Conservation (phyloP, 768 basidiomycete species). For the Leccinum subgranulosum region DNA sequence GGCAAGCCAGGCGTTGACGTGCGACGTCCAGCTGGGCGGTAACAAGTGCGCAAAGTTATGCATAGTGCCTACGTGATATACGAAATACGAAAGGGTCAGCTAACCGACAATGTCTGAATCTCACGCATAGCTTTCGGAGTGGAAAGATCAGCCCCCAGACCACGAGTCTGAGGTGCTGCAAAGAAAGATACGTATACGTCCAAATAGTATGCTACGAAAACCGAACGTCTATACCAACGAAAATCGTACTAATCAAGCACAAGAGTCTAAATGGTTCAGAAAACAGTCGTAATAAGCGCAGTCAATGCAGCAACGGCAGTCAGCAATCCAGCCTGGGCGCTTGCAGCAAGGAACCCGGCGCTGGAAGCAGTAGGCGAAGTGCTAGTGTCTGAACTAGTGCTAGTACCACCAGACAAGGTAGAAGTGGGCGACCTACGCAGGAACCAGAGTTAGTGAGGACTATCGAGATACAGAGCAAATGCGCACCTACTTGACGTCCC, state of each 20-base stretch:
- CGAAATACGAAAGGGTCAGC: neutral
- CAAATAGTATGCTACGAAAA: neutral
- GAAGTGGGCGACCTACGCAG: slow-evolving; percentile 9
- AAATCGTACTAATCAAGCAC: neutral
- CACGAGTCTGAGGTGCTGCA: neutral
- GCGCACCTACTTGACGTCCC: slow-evolving; percentile 4
- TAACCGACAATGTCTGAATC: neutral
- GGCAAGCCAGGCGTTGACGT: slow-evolving; percentile 77
- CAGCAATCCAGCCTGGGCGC: slow-evolving; percentile 32
- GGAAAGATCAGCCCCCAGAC: neutral
- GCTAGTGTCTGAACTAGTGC: slow-evolving; percentile 26
- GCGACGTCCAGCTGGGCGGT: slow-evolving; percentile 88
- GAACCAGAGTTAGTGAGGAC: neutral
- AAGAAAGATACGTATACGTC: neutral
- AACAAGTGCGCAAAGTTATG: slow-evolving; percentile 56
- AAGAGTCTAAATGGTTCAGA: slow-evolving; percentile 12
- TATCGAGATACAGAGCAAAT: neutral
- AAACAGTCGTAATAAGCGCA: slow-evolving; percentile 26
- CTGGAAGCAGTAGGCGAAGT: slow-evolving; percentile 27
- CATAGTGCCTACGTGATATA: neutral
- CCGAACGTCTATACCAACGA: neutral
- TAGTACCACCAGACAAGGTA: slow-evolving; percentile 17
- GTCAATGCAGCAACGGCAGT: slow-evolving; percentile 35
- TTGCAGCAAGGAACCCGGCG: slow-evolving; percentile 30
- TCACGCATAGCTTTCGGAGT: neutral